These are phyloP conservation scores for Candida alai DNA, from an alignment of 805 yeast genomes.

Conservation along the genomic window DNA sequence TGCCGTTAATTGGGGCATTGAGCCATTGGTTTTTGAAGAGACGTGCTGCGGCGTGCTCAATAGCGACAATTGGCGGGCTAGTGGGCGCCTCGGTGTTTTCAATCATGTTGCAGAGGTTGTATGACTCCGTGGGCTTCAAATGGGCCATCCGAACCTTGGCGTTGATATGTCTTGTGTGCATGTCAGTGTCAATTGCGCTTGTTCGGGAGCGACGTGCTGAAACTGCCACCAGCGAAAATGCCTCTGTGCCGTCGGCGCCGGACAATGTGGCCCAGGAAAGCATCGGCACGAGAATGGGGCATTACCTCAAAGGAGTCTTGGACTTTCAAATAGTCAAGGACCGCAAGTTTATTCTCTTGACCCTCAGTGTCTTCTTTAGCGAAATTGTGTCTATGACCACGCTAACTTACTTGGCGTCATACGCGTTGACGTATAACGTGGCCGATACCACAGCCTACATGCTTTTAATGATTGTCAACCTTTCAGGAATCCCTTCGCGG, in stretches of 20 bases:
- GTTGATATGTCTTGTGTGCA: slow-evolving; percentile 18
- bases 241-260: not conserved
- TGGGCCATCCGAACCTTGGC: slow-evolving; percentile 26
- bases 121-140: slow-evolving; percentile 22
- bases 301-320: slow-evolving; percentile 27
- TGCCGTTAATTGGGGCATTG: slow-evolving; percentile 23
- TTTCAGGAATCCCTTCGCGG: slow-evolving; percentile 26
- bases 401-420: slow-evolving; percentile 25
- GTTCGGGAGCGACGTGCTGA: slow-evolving; percentile 17
- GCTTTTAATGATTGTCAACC: slow-evolving; percentile 24
- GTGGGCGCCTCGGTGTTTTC: slow-evolving; percentile 27
- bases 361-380: slow-evolving; percentile 21
- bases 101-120: slow-evolving; percentile 21
- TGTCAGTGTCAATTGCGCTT: slow-evolving; percentile 15
- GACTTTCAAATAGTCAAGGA: slow-evolving; percentile 22
- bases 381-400: slow-evolving; percentile 51
- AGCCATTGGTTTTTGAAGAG: slow-evolving; percentile 26
- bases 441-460: slow-evolving; percentile 18
- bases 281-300: not conserved
- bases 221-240: not conserved
- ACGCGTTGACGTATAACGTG: slow-evolving; percentile 22
- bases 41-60: slow-evolving; percentile 25
- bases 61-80: slow-evolving; percentile 28
- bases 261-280: not conserved
- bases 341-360: slow-evolving; percentile 17